phyloP scores from a whole-genome alignment of 495 filamentous ascomycete species.

The Hypomontagnella submonticulosa region DNA sequence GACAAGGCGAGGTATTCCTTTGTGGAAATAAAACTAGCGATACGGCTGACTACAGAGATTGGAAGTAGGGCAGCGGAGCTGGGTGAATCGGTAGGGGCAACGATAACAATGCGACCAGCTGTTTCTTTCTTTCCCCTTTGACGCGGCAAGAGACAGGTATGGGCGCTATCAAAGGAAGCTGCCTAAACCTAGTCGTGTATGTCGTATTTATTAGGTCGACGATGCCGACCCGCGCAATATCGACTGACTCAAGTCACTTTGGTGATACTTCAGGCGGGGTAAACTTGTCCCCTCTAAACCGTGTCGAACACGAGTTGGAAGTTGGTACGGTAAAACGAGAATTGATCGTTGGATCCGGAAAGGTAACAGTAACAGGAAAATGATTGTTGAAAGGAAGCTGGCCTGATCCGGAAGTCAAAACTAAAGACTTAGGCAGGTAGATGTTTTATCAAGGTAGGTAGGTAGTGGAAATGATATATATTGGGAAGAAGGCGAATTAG shows the following conservation, averaged over 20 bases:
- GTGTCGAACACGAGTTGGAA: constrained; percentile 1
- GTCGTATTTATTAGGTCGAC: constrained; percentile 28
- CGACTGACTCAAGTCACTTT: constrained; percentile 12
- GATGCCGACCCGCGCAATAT: constrained; percentile 22
- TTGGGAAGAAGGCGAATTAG: constrained; percentile 34
- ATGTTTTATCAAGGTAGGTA: constrained; percentile 1
- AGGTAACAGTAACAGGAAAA: too few relatives aligned
- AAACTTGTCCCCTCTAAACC: constrained; percentile 1
- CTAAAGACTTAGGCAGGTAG: background rate
- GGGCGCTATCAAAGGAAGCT: constrained; percentile 21
- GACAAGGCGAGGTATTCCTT: constrained; percentile 29
- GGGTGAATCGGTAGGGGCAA: constrained; percentile 2
- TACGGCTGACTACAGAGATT: background rate
- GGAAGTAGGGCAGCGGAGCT: background rate
- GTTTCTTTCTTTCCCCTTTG: constrained; percentile 22
- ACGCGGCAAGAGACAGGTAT: constrained; percentile 22
- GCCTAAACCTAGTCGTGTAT: constrained; percentile 12
- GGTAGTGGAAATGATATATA: background rate
- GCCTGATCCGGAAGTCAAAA: too few relatives aligned
- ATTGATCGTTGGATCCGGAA: too few relatives aligned
- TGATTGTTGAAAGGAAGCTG: too few relatives aligned
- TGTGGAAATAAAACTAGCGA: constrained; percentile 12
- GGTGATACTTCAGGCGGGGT: constrained; percentile 29
- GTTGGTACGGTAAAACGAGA: background rate
- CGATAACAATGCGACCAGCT: constrained; percentile 35